Evolutionary conservation across 495 filamentous ascomycete genomes (phyloP).

Genomic region (Xylaria acuta): DNA sequence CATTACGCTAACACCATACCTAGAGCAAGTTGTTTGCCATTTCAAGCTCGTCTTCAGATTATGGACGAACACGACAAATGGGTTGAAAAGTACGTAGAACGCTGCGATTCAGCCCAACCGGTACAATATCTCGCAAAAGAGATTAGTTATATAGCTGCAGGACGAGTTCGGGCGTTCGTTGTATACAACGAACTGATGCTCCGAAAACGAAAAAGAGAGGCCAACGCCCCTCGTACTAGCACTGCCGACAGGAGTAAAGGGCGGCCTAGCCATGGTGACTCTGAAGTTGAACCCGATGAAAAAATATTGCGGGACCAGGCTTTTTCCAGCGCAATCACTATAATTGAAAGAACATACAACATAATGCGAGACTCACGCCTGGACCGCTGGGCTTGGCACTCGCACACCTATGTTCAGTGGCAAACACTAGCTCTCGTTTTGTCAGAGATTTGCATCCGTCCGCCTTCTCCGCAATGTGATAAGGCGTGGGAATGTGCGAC

Average conservation of each 20-base stretch:
- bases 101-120: conserved; percentile 13
- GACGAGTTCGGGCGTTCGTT: conserved; percentile 1
- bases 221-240: neutral
- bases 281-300: conserved; percentile 7
- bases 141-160: conserved; percentile 20
- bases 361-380: conserved; percentile 22
- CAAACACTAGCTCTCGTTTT: conserved; percentile 24
- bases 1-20: neutral
- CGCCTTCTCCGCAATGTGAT: conserved; percentile 24
- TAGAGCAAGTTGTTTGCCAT: conserved; percentile 9
- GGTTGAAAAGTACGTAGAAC: conserved; percentile 19
- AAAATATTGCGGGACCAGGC: conserved; percentile 1
- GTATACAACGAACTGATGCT: conserved; percentile 20
- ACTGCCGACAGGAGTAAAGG: neutral
- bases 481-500: conserved; percentile 18
- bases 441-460: conserved; percentile 25
- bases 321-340: conserved; percentile 2
- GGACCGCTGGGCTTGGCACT: conserved; percentile 21
- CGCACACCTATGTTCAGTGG: conserved; percentile 25
- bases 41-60: conserved; percentile 14
- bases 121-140: conserved; percentile 5
- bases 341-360: conserved; percentile 5
- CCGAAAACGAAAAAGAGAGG: conserved; percentile 16
- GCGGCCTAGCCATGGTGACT: neutral
- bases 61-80: conserved; percentile 26